These are phyloP conservation scores for Diaporthe sp. DNA, from an alignment of 2,329 filamentous ascomycete genomes.

Conservation along the genomic window DNA sequence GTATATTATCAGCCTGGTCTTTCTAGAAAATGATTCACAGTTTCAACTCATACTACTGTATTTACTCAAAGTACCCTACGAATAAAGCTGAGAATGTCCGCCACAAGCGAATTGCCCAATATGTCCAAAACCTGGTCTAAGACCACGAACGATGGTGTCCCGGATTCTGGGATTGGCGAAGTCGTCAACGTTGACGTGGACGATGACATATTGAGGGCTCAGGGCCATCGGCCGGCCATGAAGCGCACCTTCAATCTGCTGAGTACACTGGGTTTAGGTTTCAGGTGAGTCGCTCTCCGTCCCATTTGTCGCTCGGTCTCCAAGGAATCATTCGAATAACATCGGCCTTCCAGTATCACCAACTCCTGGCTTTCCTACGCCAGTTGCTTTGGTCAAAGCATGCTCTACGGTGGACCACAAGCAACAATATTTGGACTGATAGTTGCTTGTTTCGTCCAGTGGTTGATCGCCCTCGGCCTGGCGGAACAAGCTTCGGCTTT, in stretches of 20 bases:
- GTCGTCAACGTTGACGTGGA: not conserved
- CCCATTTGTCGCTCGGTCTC: not conserved
- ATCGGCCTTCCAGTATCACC: not conserved
- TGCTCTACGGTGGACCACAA: not conserved
- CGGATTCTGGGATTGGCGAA: not conserved
- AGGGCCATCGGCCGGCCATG: not conserved
- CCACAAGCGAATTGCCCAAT: not conserved
- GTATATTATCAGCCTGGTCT: not conserved
- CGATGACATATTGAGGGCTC: not conserved
- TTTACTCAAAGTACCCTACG: not conserved
- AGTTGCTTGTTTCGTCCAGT: not conserved
- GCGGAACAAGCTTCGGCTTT: not conserved
- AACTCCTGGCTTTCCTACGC: not conserved
- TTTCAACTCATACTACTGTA: not conserved
- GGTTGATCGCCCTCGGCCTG: not conserved
- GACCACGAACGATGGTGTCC: not conserved
- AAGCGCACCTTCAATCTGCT: not conserved
- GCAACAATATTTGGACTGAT: not conserved
- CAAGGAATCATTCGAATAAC: not conserved
- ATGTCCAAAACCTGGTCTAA: not conserved
- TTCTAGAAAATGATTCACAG: not conserved
- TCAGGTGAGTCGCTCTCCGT: not conserved
- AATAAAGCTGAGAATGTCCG: not conserved
- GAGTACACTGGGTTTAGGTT: not conserved
- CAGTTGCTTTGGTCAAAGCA: not conserved